Conservation (phyloP, 495 filamentous ascomycete species). For the Penicillium malachiteum region DNA sequence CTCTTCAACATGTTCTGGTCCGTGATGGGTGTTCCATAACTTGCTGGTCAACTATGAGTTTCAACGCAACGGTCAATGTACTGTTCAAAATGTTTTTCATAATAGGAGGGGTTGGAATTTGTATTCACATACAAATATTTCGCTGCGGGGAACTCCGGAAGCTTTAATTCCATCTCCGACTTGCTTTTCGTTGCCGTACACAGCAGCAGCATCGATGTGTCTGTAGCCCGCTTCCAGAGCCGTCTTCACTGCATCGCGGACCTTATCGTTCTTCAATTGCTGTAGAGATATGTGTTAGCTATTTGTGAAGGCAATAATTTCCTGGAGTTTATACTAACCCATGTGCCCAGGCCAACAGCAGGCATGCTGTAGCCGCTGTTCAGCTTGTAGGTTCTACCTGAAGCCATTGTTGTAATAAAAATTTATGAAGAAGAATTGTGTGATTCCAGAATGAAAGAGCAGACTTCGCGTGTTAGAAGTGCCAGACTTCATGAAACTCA, state of each 20-base stretch:
- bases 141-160: constrained; percentile 70
- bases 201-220: constrained; percentile 68
- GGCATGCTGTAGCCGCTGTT: constrained; percentile 77
- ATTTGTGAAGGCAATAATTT: constrained; percentile 42
- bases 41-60: constrained; percentile 62
- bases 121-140: constrained; percentile 64
- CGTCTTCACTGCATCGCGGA: constrained; percentile 62
- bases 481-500: no score
- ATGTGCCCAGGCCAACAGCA: constrained; percentile 76
- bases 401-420: neutral
- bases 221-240: constrained; percentile 69
- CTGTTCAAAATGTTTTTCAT: no score
- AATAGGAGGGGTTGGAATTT: no score
- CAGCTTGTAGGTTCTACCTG: constrained; percentile 31
- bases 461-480: no score
- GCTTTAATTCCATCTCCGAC: constrained; percentile 75
- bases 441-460: no score
- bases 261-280: neutral
- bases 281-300: neutral
- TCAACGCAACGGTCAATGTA: no score
- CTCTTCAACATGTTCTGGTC: neutral
- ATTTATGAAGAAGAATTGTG: no score
- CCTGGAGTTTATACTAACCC: constrained; percentile 55
- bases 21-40: constrained; percentile 45
- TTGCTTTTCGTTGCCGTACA: constrained; percentile 78